Evolutionary conservation across 192 early-diverging fungal species (phyloP), one percentile per base, ranked within the genome.

Genomic region (Backusella psychrophila): DNA sequence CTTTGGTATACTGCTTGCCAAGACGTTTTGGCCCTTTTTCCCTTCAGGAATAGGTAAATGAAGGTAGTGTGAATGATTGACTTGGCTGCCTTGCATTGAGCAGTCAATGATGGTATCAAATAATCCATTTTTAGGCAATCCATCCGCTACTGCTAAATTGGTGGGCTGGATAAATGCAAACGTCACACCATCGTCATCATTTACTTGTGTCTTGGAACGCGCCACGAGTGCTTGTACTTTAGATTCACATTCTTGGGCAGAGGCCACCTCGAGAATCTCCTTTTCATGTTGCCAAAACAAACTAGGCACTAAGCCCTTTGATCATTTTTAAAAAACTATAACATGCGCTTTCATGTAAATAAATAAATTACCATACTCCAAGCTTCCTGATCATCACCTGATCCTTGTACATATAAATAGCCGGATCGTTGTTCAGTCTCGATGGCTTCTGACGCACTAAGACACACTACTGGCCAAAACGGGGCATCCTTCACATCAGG

Each of bases 91-190:
- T 9, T 84, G 83, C 14, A 88, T 82, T 2, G 91, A 91, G 80
- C 96, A 97, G 69, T 95, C 94, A 59, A 97, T 87, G 7, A 96
- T 86, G n/a, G 88, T 85, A 75, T 95, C 93, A 82, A 94, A 96
- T 52, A 73, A 65, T 35, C 87, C 92, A 76, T 80, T 85, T 3
- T 39, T 46, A 7, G 84, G 65, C 15, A 76, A 80, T 1, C 93
- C 92, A 44, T 93, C 86, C 1, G 92, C 90, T 52, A 94, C 87
- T 3, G 92, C 90, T 52, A 95, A 81, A 15, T 80, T 74, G 0
- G 90, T 91, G n/a, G 85, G 75, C 8, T 85, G 85, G 21, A 96
- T 84, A 80, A 89, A 91, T 78, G 81, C 39, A 73, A 80, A 90
- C 19, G 39, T 14, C 5, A 71, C 29, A 15, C 44, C 41, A 34